Evolutionary conservation across 2,329 filamentous ascomycete species (phyloP).

Genomic region (Diaporthe amygdali): DNA sequence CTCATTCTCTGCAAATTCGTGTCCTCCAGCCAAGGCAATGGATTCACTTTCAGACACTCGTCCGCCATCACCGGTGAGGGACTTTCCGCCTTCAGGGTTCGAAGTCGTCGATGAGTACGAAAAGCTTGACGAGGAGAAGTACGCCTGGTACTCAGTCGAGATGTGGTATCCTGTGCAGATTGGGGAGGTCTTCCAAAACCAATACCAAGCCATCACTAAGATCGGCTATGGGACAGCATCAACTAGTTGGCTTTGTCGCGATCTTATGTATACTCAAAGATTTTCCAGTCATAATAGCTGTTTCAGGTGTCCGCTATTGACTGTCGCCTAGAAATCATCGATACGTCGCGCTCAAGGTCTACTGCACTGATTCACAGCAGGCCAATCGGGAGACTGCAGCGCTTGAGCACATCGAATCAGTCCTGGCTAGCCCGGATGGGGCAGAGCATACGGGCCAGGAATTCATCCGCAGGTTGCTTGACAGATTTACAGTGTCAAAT

Average conservation of each 20-base stretch:
- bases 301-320: no score
- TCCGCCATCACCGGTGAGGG: not conserved
- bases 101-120: not conserved
- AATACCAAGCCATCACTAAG: no score
- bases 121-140: not conserved
- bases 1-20: no score
- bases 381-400: conserved; percentile 10
- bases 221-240: not conserved
- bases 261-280: no score
- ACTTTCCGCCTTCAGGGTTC: not conserved
- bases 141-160: not conserved
- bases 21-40: no score
- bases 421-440: not conserved
- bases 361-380: not conserved
- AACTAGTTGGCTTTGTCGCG: not conserved
- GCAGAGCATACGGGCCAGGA: not conserved
- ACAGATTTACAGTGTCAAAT: conserved; percentile 2
- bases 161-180: not conserved
- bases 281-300: no score
- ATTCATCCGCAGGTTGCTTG: conserved; percentile 11
- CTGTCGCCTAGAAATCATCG: not conserved
- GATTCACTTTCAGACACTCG: not conserved
- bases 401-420: conserved; percentile 7
- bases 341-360: conserved; percentile 21
- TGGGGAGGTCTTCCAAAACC: no score